Percentiles rank a stretch among this genome's conserved stretches.
Evolutionary conservation across 1,139 yeast genomes (phyloP).

Genomic region (Taphrina communis): DNA sequence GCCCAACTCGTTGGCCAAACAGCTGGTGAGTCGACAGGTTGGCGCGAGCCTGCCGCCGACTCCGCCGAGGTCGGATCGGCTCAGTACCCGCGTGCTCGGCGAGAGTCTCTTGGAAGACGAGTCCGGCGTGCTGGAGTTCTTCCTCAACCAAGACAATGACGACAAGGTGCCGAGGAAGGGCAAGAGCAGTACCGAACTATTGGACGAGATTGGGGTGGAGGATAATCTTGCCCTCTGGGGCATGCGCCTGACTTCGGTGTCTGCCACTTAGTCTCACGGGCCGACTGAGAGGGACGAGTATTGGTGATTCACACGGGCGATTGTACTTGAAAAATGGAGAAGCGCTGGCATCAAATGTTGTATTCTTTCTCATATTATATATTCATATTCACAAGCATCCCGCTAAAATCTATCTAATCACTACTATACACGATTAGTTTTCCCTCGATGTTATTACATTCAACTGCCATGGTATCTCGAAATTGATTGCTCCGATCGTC

Average conservation of each 20-base stretch:
- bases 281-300: too few species aligned
- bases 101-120: constrained; percentile 12
- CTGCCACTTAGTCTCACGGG: not conserved
- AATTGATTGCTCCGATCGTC: too few species aligned
- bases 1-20: constrained; percentile 22
- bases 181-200: constrained; percentile 5
- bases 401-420: too few species aligned
- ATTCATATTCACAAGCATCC: not conserved
- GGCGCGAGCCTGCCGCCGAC: constrained; percentile 19
- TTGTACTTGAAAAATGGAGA: not conserved
- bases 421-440: too few species aligned
- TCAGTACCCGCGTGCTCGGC: constrained; percentile 28
- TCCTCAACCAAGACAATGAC: constrained; percentile 1
- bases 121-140: constrained; percentile 11
- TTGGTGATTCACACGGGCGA: too few species aligned
- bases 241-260: constrained; percentile 9
- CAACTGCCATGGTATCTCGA: too few species aligned
- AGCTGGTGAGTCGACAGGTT: constrained; percentile 1
- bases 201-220: constrained; percentile 17
- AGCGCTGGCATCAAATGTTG: not conserved
- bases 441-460: too few species aligned
- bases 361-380: not conserved
- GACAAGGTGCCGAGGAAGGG: not conserved
- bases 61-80: constrained; percentile 29
- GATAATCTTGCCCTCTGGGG: constrained; percentile 20